Base-by-base conservation (phyloP, 1,284 basidiomycete species). In the Rhodotorula sp. region DNA sequence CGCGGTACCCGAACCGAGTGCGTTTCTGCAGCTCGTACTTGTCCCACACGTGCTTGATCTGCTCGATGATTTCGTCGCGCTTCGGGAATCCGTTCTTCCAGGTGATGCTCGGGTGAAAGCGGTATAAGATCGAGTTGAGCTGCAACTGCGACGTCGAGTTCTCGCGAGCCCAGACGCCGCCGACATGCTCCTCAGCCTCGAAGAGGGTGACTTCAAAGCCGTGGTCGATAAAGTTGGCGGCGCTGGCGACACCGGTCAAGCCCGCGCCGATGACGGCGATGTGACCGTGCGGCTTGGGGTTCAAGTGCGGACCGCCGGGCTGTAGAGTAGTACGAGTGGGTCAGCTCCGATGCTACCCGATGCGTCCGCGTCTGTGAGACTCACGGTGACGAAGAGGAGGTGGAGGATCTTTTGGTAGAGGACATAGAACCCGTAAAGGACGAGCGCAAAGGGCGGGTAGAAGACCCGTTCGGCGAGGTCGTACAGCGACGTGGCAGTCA, bases 81-180 rank as follows among this genome's bases (percentile, higher is more conserved):
- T 82, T 79, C 0, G 88, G 88, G 77, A 87, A 89, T 2, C 82
- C 82, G 3, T 57, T 47, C 3, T 79, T 78, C 85, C 86, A 87
- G 21, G 84, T 75, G 1, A 87, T 81, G 14, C 43, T 82, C 23
- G 86, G 86, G 71, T 86, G 85, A 78, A 87, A 87, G 56, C 86
- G 85, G 76, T 87, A 87, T 51, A 87, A 79, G 43, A 88, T 49
- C 23, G 85, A 87, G 79, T 87, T 88, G 71, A 89, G 84, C 79
- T 89, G 88, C 0, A 89, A 81, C 12, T 86, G 86, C 1, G 85
- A 87, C 0, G 87, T 87, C 14, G 80, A 82, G 79, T 88, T 89
- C 62, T 88, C 87, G 60, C 61, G 34, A 15, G 86, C 81, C 88
- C 88, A 89, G 59, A 89, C 87, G 0, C 87, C 87, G 34, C 81